Evolutionary conservation across 306 rosid genomes (phyloP).

Genomic region (Crotalaria pallida): DNA sequence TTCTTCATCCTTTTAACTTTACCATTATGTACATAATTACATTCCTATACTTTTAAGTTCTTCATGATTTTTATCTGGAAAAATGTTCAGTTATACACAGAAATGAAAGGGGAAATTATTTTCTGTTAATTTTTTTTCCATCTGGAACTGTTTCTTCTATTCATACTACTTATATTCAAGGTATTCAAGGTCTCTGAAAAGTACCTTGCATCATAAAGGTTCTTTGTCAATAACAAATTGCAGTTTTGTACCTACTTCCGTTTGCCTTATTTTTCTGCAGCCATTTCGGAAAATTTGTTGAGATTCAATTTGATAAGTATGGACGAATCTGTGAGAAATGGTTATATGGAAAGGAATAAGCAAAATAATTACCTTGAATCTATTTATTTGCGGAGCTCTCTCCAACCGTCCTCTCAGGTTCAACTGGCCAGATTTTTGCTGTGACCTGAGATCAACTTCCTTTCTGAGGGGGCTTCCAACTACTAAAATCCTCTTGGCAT

Average conservation of each 20-base stretch:
- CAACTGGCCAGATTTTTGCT: slow-evolving; percentile 59
- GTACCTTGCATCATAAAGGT: background rate
- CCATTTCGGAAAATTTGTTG: slow-evolving; percentile 91
- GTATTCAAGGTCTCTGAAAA: slow-evolving; percentile 13
- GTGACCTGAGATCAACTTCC: slow-evolving; percentile 48
- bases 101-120: too few species aligned
- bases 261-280: slow-evolving; percentile 45
- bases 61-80: slow-evolving; percentile 2
- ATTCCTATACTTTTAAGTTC: background rate
- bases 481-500: slow-evolving; percentile 87
- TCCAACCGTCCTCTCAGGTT: slow-evolving; percentile 62
- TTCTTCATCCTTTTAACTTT: slow-evolving; percentile 10
- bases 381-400: slow-evolving; percentile 65
- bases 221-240: slow-evolving; percentile 21
- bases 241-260: slow-evolving; percentile 24
- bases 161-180: too few species aligned
- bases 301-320: slow-evolving; percentile 66
- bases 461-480: slow-evolving; percentile 61
- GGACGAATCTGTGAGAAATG: slow-evolving; percentile 71
- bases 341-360: slow-evolving; percentile 1
- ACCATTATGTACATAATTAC: slow-evolving; percentile 6
- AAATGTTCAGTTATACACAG: too few species aligned
- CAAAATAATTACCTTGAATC: slow-evolving; percentile 70
- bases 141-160: too few species aligned
- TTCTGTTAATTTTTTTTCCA: too few species aligned